Percentiles rank a stretch among this genome's conserved stretches.
These are phyloP conservation scores for Lepidium didymum DNA, from an alignment of 345 rosid genomes.

Conservation along the genomic window DNA sequence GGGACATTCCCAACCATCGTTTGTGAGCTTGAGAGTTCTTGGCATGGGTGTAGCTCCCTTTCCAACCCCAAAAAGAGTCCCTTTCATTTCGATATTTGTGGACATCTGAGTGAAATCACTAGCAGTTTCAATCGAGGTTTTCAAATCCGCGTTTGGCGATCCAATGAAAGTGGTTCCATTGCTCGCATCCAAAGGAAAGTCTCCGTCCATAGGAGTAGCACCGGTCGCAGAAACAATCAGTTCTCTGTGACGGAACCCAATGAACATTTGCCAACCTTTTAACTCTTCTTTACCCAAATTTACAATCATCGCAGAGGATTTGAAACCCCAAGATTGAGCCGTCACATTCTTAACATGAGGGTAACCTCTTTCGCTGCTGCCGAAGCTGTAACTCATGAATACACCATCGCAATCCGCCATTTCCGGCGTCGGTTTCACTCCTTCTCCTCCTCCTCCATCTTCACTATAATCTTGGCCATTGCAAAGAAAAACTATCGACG, in stretches of 20 bases:
- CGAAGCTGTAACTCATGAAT: conserved; percentile 55
- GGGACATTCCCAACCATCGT: conserved; percentile 73
- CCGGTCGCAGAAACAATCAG: conserved; percentile 54
- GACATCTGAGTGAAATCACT: conserved; percentile 68
- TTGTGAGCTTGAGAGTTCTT: conserved; percentile 42
- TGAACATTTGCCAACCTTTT: conserved; percentile 62
- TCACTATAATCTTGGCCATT: conserved; percentile 48
- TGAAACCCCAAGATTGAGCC: conserved; percentile 90
- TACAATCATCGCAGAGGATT: conserved; percentile 45
- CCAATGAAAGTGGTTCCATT: conserved; percentile 76
- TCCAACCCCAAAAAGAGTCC: conserved; percentile 69
- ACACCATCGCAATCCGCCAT: conserved; percentile 61
- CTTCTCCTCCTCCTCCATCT: conserved; percentile 16
- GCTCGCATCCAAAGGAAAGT: conserved; percentile 53
- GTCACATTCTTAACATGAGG: conserved; percentile 66
- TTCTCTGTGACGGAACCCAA: conserved; percentile 71
- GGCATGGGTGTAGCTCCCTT: conserved; percentile 62
- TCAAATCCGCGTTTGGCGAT: conserved; percentile 44
- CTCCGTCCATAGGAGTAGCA: conserved; percentile 46
- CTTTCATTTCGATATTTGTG: conserved; percentile 45
- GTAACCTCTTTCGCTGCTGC: conserved; percentile 43
- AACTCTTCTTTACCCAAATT: conserved; percentile 62
- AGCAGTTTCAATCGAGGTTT: conserved; percentile 76
- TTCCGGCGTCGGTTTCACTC: conserved; percentile 44
- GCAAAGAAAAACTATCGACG: conserved; percentile 8